Conservation (phyloP, 208 protist species). For the Porcisia hertigi region DNA sequence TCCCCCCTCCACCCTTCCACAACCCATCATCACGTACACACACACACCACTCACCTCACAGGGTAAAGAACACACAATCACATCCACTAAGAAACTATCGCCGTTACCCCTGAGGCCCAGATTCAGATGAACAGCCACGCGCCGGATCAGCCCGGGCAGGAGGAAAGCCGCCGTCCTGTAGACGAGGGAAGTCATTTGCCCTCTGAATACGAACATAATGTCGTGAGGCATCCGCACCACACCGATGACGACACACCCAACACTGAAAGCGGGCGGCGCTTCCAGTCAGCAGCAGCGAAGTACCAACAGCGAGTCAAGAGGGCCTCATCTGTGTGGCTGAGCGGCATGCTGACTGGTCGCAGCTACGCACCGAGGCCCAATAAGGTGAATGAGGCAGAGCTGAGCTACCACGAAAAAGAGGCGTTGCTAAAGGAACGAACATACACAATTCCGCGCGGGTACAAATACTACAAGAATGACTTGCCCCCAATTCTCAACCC, state of each 20-base stretch:
- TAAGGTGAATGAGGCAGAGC: slow-evolving; percentile 35
- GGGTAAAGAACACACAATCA: not conserved
- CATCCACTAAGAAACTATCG: not conserved
- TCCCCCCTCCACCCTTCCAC: not conserved
- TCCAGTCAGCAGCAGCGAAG: slow-evolving; percentile 28
- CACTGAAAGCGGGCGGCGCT: slow-evolving; percentile 4
- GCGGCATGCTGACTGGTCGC: slow-evolving; percentile 45
- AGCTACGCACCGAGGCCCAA: slow-evolving; percentile 57
- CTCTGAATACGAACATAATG: slow-evolving; percentile 13
- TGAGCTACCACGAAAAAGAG: slow-evolving; percentile 42
- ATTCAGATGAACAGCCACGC: not conserved
- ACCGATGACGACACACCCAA: not conserved
- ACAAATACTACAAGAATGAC: slow-evolving; percentile 47
- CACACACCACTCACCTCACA: not conserved
- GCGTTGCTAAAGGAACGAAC: slow-evolving; percentile 39
- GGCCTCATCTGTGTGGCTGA: slow-evolving; percentile 53
- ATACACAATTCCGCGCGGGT: slow-evolving; percentile 61
- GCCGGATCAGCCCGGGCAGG: not conserved
- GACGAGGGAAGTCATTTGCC: not conserved
- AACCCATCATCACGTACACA: not conserved
- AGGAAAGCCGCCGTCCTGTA: not conserved
- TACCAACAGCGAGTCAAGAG: slow-evolving; percentile 28
- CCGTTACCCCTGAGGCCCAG: not conserved
- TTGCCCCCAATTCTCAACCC: slow-evolving; percentile 45
- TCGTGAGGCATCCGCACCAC: not conserved